Conservation (phyloP, 2,329 filamentous ascomycete genomes). For the Ilyonectria robusta region DNA sequence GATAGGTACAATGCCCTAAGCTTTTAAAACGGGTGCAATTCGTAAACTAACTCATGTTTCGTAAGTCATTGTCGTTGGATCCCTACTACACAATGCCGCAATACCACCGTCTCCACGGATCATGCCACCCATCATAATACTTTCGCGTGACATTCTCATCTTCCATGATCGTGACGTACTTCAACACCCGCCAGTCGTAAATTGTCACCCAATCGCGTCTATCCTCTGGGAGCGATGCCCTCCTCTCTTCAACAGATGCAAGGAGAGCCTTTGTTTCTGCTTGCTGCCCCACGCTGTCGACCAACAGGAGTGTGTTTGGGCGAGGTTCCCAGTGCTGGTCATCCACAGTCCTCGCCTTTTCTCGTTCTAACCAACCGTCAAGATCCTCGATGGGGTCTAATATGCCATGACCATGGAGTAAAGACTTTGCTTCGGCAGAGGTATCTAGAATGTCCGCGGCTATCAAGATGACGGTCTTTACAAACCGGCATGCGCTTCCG, state of each 20-base stretch:
- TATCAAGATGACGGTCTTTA: constrained; percentile 56
- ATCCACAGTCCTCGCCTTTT: constrained; percentile 18
- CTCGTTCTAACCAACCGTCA: constrained; percentile 50
- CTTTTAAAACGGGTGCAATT: too few species aligned
- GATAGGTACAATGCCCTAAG: constrained; percentile 24
- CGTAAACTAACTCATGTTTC: not conserved
- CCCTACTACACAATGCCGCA: constrained; percentile 56
- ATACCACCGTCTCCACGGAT: constrained; percentile 62
- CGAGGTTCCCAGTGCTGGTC: constrained; percentile 7
- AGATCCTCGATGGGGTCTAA: constrained; percentile 52
- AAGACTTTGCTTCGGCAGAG: constrained; percentile 53
- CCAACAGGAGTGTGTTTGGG: constrained; percentile 55
- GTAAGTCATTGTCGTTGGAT: not conserved
- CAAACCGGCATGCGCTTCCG: constrained; percentile 55
- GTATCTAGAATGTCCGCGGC: constrained; percentile 57
- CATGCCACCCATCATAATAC: constrained; percentile 53
- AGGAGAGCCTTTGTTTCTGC: constrained; percentile 54
- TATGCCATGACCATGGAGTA: constrained; percentile 61
- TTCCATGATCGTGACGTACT: constrained; percentile 58
- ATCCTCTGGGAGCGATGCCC: constrained; percentile 46
- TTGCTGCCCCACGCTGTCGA: constrained; percentile 55
- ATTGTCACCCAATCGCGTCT: constrained; percentile 57
- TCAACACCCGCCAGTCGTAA: constrained; percentile 64
- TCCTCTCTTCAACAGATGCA: constrained; percentile 49
- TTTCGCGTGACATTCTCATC: constrained; percentile 48